Base-by-base conservation (phyloP, 257 asterid species). In the Catharanthus roseus region DNA sequence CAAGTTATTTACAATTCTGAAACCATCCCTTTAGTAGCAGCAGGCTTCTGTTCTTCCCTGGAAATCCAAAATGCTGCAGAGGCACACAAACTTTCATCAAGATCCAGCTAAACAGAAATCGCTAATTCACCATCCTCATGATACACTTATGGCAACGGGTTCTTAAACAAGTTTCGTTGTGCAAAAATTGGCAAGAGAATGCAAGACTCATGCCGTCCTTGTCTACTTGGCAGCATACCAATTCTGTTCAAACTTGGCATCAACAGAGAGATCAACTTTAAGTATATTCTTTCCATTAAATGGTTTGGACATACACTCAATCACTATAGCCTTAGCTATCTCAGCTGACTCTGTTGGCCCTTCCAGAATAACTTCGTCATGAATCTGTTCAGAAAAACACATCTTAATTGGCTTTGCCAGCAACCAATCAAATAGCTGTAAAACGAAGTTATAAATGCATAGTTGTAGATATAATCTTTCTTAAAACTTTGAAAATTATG, bases 191-290 rank as follows among this genome's bases (percentile, higher is more conserved):
- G 53, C 55, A 45, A 15, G 64, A n/a, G 45, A 39, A 47, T 11
- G 75, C 65, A 31, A 39, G 23, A 29, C 45, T 51, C 53, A 60
- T 56, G 6, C 2, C 21, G 58, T 51, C 31, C 29, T 56, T 34
- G 5, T 74, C 86, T 93, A 93, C 90, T 91, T 93, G 79, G 96
- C 99, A 64, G 91, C 72, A 77, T 93, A 91, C 99, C 99, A 93
- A 82, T 85, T 89, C 73, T 84, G 79, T 21, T 96, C 99, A 72
- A 89, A 93, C 81, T 93, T 93, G 41, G 99, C 97, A 81, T 93
- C 99, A 60, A 93, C 99, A 11, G 96, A 81, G 45, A 93, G 82
- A 82, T 63, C 99, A 33, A 93, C 99, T 76, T 82, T 85, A 38
- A 93, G 97, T 73, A 88, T 67, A 66, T 89, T 93, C 77, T 77